Evolutionary conservation across 371 early-diverging fungal species (phyloP), one percentile per base, ranked within the genome.

Genomic region (Nosema muscidifuracis): DNA sequence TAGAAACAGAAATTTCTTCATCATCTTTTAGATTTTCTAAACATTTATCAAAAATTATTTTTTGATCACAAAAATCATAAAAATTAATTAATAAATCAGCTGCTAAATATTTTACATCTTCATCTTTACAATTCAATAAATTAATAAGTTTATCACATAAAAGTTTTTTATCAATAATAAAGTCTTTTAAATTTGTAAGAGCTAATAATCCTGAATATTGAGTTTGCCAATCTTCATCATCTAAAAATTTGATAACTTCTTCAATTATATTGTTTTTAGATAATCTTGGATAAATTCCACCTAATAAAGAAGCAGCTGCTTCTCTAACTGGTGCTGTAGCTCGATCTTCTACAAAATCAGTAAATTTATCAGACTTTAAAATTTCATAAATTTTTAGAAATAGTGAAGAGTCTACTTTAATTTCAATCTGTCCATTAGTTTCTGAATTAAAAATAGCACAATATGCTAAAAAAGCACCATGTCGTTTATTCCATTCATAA

Each of bases 261-360:
- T 76, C 68, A 18, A 67, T 62, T 13, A 78, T 53, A 50, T 31
- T 64, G 36, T 53, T 67, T 12, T 50, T 31, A n/a, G 61, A 36
- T 16, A 77, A 40, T 43, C 73, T 57, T 22, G 68, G 73, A 47
- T 68, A 71, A n/a, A 80, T 38, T 24, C 65, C 60, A 47, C 36
- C 53, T 16, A 83, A 44, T 24, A 80, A 75, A 36, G 61, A 18
- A 13, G 75, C 67, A 4, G 81, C 78, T 30, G 78, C 70, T 71
- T 83, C 83, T 43, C 81, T 57, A 6, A 81, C 83, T 12, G 83
- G 83, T 9, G 77, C 74, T 33, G 73, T 57, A 18, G 78, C 76
- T n/a, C 62, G 33, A 55, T 83, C 78, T 55, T 72, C 74, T 12
- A 76, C 70, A 76, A 77, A 83, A 74, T 83, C 83, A 62, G 71